These are phyloP conservation scores for Vigna mungo DNA, from an alignment of 306 rosid species.

Conservation along the genomic window DNA sequence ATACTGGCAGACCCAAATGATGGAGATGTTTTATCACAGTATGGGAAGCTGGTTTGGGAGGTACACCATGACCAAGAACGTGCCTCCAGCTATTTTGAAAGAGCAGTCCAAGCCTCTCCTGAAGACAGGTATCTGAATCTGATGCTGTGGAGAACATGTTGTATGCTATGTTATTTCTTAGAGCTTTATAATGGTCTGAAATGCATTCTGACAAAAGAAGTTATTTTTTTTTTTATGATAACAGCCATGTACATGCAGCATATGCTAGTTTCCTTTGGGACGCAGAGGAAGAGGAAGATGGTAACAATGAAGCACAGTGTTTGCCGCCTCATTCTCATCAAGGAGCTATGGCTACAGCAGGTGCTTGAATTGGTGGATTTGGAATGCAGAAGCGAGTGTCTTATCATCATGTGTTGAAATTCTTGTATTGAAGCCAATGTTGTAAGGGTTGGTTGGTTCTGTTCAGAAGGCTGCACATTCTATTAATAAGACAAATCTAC, in stretches of 20 bases:
- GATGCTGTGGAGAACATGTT: background rate
- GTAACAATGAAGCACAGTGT: slow-evolving; percentile 13
- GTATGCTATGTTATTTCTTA: background rate
- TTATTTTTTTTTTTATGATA: slow-evolving; percentile 36
- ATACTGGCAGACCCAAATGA: slow-evolving; percentile 77
- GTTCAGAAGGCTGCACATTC: slow-evolving; percentile 14
- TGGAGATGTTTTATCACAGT: slow-evolving; percentile 76
- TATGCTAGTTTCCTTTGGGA: slow-evolving; percentile 93
- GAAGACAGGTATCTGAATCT: slow-evolving; percentile 66
- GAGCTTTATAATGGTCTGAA: background rate
- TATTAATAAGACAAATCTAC: background rate
- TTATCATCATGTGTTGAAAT: background rate
- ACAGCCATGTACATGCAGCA: slow-evolving; percentile 88
- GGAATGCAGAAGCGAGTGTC: background rate
- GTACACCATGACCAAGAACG: slow-evolving; percentile 67
- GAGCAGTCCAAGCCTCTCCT: slow-evolving; percentile 85
- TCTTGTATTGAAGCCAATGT: slow-evolving; percentile 6
- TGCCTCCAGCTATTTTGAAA: slow-evolving; percentile 73
- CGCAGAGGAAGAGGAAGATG: slow-evolving; percentile 63
- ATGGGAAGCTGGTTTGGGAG: slow-evolving; percentile 87
- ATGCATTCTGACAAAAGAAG: slow-evolving; percentile 4
- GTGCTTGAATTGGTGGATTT: slow-evolving; percentile 35
- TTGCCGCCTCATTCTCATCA: slow-evolving; percentile 41
- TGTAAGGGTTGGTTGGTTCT: slow-evolving; percentile 14
- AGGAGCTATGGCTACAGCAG: slow-evolving; percentile 62